These are phyloP conservation scores for Linanthus parryae DNA, from an alignment of 148 eudicot species.

Conservation along the genomic window DNA sequence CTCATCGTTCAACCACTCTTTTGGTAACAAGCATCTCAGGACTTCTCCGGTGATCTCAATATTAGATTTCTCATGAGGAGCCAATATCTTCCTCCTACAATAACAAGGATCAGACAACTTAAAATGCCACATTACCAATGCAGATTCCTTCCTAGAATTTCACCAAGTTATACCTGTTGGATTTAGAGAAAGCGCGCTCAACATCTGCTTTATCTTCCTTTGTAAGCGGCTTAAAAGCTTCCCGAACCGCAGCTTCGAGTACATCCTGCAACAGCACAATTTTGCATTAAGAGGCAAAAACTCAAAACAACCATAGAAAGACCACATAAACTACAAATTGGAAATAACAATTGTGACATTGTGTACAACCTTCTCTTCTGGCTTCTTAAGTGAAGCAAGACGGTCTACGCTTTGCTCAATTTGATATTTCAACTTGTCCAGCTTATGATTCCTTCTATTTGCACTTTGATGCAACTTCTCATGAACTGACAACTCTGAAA, in stretches of 20 bases:
- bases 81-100: constrained; percentile 61
- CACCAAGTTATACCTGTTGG: constrained; percentile 35
- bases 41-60: constrained; percentile 72
- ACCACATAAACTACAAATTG: background rate
- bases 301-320: background rate
- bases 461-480: constrained; percentile 32
- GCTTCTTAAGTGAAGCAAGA: constrained; percentile 25
- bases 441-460: constrained; percentile 19
- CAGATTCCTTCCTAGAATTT: background rate
- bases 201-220: constrained; percentile 58
- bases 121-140: constrained; percentile 10
- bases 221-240: constrained; percentile 60
- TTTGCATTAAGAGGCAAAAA: constrained; percentile 5
- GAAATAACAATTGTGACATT: background rate
- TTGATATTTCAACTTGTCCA: constrained; percentile 24
- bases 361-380: constrained; percentile 35
- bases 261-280: constrained; percentile 12
- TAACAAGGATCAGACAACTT: constrained; percentile 7
- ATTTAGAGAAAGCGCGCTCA: constrained; percentile 37
- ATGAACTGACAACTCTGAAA: constrained; percentile 20
- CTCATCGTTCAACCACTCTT: constrained; percentile 94
- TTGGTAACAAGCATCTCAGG: constrained; percentile 73
- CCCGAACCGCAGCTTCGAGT: constrained; percentile 36
- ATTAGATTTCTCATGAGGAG: constrained; percentile 70
- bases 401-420: constrained; percentile 33